phyloP scores from a whole-genome alignment of 257 asterid genomes.

The Jasminum sambac region DNA sequence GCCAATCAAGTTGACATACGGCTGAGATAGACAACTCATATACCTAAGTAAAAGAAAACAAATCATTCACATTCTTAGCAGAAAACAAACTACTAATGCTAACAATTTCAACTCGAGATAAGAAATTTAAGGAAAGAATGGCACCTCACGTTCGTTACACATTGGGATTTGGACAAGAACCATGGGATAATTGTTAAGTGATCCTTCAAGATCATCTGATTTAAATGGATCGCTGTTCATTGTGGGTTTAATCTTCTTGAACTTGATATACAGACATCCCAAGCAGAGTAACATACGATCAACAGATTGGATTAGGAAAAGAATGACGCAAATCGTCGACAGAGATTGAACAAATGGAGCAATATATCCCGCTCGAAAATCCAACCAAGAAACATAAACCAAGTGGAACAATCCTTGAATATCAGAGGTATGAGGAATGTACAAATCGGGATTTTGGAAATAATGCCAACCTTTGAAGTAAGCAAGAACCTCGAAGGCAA shows the following conservation, averaged over 20 bases:
- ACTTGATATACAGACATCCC: constrained; percentile 59
- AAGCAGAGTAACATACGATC: constrained; percentile 60
- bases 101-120: not conserved
- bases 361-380: constrained; percentile 38
- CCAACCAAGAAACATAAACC: constrained; percentile 57
- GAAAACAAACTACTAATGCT: not conserved
- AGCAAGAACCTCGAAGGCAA: constrained; percentile 53
- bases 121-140: constrained; percentile 10
- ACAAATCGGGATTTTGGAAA: constrained; percentile 36
- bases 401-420: constrained; percentile 40
- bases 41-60: constrained; percentile 37
- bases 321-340: constrained; percentile 49
- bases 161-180: constrained; percentile 82
- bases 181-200: constrained; percentile 43
- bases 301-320: constrained; percentile 55
- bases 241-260: constrained; percentile 54
- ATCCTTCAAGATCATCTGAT: constrained; percentile 41
- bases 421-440: constrained; percentile 38
- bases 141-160: constrained; percentile 77
- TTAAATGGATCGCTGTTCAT: constrained; percentile 38
- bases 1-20: constrained; percentile 71
- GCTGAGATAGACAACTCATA: constrained; percentile 72
- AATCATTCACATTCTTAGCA: not conserved
- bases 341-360: constrained; percentile 52
- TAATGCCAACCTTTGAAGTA: constrained; percentile 55